phyloP scores from a whole-genome alignment of 1,284 basidiomycete genomes.

The Rhodotorula sp. region DNA sequence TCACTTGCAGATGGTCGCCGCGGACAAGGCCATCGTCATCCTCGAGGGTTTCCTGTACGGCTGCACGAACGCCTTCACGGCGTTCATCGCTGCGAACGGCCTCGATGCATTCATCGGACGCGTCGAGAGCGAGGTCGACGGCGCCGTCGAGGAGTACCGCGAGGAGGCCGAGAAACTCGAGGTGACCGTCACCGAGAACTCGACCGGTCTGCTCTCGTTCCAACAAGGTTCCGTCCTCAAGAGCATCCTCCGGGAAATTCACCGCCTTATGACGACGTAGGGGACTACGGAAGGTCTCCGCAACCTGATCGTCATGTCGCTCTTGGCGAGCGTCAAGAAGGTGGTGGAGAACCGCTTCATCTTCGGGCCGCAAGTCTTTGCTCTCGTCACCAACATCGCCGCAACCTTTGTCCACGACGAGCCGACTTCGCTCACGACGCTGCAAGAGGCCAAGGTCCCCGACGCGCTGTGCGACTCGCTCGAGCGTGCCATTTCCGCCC shows the following conservation, averaged over 20 bases:
- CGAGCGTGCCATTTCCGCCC: constrained; percentile 73
- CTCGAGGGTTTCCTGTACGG: constrained; percentile 90
- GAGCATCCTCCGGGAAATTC: constrained; percentile 85
- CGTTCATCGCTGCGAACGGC: constrained; percentile 84
- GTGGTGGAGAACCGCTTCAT: constrained; percentile 77
- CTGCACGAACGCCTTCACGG: constrained; percentile 78
- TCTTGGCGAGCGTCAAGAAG: constrained; percentile 80
- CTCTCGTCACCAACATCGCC: constrained; percentile 91
- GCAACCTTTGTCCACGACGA: constrained; percentile 98
- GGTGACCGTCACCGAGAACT: too few relatives aligned
- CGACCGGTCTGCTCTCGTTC: constrained; percentile 45
- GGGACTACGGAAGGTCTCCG: constrained; percentile 91
- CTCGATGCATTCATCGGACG: constrained; percentile 80
- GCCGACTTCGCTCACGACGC: constrained; percentile 84
- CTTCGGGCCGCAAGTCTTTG: constrained; percentile 84
- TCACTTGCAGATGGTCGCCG: too few relatives aligned
- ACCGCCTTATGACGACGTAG: constrained; percentile 93
- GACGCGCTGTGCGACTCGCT: constrained; percentile 84
- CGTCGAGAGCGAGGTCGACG: too few relatives aligned
- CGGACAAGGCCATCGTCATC: constrained; percentile 77
- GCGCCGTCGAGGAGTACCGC: too few relatives aligned
- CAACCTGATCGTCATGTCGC: constrained; percentile 85
- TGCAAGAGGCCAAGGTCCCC: constrained; percentile 89
- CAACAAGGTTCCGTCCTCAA: constrained; percentile 62
- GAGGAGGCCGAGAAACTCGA: too few relatives aligned